Evolutionary conservation across 2,329 filamentous ascomycete species (phyloP).

Genomic region (Diaporthe velutina): DNA sequence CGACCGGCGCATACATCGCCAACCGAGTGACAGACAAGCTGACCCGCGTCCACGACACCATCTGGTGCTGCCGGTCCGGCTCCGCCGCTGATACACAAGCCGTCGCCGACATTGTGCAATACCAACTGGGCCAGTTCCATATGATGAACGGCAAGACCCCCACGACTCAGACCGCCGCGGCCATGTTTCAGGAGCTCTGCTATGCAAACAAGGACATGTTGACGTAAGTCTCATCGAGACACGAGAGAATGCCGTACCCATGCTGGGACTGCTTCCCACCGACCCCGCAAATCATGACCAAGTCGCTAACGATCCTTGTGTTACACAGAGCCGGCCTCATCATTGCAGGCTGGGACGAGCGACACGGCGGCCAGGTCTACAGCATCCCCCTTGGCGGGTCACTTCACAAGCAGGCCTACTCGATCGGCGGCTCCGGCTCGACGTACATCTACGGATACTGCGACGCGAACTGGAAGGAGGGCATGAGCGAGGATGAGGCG

Average conservation of each 20-base stretch:
- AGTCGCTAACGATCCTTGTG: slow-evolving; percentile 8
- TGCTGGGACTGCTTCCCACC: neutral
- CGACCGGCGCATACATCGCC: slow-evolving; percentile 97
- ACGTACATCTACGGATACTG: slow-evolving; percentile 99
- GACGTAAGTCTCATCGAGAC: slow-evolving; percentile 69
- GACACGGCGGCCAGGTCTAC: slow-evolving; percentile 97
- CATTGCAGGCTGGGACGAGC: slow-evolving; percentile 96
- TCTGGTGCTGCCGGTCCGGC: slow-evolving; percentile 99
- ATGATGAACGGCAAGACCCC: slow-evolving; percentile 91
- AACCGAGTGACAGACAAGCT: slow-evolving; percentile 99
- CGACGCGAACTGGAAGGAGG: slow-evolving; percentile 94
- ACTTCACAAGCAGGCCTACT: slow-evolving; percentile 95
- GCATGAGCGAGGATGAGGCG: slow-evolving; percentile 92
- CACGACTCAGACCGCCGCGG: slow-evolving; percentile 93
- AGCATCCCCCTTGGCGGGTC: slow-evolving; percentile 96
- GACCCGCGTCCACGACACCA: slow-evolving; percentile 97
- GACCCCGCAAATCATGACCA: too few relatives aligned
- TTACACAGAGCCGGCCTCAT: slow-evolving; percentile 87
- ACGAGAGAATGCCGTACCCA: neutral
- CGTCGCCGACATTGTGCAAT: slow-evolving; percentile 97
- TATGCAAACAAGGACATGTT: slow-evolving; percentile 97
- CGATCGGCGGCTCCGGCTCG: slow-evolving; percentile 95
- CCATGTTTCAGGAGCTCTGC: slow-evolving; percentile 97
- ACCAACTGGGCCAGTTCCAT: slow-evolving; percentile 93
- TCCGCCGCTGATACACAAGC: slow-evolving; percentile 98